Evolutionary conservation across 768 basidiomycete genomes (phyloP), one percentile per base, ranked within the genome.

Genomic region (Pisolithus sp.): DNA sequence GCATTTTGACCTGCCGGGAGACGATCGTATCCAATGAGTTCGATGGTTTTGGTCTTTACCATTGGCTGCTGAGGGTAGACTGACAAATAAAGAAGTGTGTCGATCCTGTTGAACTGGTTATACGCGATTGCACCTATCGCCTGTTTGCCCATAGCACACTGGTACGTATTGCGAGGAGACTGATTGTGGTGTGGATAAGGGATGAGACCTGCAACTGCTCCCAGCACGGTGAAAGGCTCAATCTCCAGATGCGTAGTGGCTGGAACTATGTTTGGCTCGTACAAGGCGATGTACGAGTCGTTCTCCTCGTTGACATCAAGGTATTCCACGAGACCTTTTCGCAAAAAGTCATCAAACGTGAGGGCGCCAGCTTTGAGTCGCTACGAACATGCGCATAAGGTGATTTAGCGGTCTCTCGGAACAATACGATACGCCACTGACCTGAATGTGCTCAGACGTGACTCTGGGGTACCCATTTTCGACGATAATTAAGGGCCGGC

Each of bases 81-180:
- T 34, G 91, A 88, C 47, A 99, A 79, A 70, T 99, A 99, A n/a
- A 99, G 77, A 37, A 99, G 79, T 0, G 96, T 99, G 68, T 99
- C 96, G 65, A 99, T 98, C 42, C 96, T 82, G 64, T 93, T 92
- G 58, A 97, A 82, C 68, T 99, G 96, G 67, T 98, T 99, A 71
- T 94, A 96, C 0, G 86, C 95, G 55, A 99, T 99, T 12, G 94
- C 94, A 20, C 96, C 96, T 57, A 99, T 99, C 2, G 96, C 95
- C 75, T 99, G 96, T 74, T 99, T 99, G 50, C 96, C 95, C 95
- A 99, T 99, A 50, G 95, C 95, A 63, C 95, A 99, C 73, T 99
- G 95, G 67, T 99, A 99, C 9, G 96, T 99, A 63, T 99, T 99
- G 50, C 96, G 87, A 3, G 96, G 96, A 5, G 96, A 98, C 64